These are phyloP conservation scores for Polyporus arcularius DNA, from an alignment of 768 basidiomycete genomes.

Conservation along the genomic window DNA sequence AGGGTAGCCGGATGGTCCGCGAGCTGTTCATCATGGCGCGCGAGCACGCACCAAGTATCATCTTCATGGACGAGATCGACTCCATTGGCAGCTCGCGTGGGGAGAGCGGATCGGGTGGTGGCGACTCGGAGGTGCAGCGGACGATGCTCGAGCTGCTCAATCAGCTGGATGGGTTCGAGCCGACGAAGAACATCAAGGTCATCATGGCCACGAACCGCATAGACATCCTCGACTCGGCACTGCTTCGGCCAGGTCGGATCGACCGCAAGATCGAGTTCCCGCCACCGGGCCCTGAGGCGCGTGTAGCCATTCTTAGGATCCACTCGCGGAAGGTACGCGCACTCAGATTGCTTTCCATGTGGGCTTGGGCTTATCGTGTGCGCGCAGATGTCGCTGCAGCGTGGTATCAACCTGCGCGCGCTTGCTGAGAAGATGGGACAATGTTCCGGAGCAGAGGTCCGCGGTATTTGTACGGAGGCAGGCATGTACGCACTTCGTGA, in stretches of 20 bases:
- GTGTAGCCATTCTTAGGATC: slow-evolving; percentile 95
- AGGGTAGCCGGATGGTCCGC: slow-evolving; percentile 94
- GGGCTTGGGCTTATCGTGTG: background rate
- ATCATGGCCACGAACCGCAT: slow-evolving; percentile 99
- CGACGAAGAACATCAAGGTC: slow-evolving; percentile 83
- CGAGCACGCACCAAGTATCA: slow-evolving; percentile 96
- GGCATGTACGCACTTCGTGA: slow-evolving; percentile 98
- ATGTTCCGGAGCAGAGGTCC: slow-evolving; percentile 96
- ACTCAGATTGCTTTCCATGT: background rate
- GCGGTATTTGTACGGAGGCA: slow-evolving; percentile 97
- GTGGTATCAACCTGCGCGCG: slow-evolving; percentile 94
- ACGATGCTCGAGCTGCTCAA: slow-evolving; percentile 69
- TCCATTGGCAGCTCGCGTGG: slow-evolving; percentile 94
- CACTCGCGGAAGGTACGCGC: slow-evolving; percentile 84
- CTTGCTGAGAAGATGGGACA: slow-evolving; percentile 99
- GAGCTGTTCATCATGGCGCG: slow-evolving; percentile 98
- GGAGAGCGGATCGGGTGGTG: slow-evolving; percentile 65
- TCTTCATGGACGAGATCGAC: slow-evolving; percentile 99
- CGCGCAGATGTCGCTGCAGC: slow-evolving; percentile 90
- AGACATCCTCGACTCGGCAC: slow-evolving; percentile 93
- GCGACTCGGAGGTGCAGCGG: slow-evolving; percentile 67
- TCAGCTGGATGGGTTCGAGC: slow-evolving; percentile 68
- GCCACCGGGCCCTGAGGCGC: slow-evolving; percentile 94
- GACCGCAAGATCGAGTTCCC: slow-evolving; percentile 99
- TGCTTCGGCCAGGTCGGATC: slow-evolving; percentile 92